A percentile compares a stretch with the other conserved stretches of the same genome.
Evolutionary conservation across 202 grass and related monocot species (phyloP).

Genomic region (Elaeis oleifera): DNA sequence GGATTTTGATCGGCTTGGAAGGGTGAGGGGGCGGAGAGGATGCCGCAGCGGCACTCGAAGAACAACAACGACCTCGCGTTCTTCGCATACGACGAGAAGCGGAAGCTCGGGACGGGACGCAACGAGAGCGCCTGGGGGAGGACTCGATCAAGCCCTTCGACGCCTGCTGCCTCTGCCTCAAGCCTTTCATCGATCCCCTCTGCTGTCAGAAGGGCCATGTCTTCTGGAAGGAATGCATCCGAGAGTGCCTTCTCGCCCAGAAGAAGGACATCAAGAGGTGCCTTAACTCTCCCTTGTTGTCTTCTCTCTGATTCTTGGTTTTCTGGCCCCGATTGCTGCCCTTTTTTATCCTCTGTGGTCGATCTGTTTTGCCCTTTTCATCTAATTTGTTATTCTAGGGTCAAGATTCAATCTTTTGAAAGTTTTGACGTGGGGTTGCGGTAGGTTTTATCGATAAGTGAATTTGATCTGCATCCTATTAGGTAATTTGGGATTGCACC

Average conservation of each 20-base stretch:
- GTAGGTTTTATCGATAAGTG: no score
- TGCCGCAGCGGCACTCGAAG: constrained; percentile 98
- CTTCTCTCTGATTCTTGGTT: no score
- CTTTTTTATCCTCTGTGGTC: no score
- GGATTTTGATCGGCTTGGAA: neutral
- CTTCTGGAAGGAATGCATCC: constrained; percentile 99
- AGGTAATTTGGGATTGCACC: no score
- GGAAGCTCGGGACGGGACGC: constrained; percentile 96
- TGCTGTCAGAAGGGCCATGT: constrained; percentile 85
- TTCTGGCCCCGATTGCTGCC: no score
- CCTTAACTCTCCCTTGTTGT: no score
- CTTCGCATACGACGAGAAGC: constrained; percentile 99
- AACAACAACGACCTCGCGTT: constrained; percentile 99
- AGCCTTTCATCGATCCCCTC: constrained; percentile 75
- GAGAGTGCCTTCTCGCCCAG: constrained; percentile 43
- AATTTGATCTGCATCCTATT: no score
- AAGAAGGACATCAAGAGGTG: no score
- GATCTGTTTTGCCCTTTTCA: no score
- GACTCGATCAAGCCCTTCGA: constrained; percentile 99
- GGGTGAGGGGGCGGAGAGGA: constrained; percentile 5
- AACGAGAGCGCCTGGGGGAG: constrained; percentile 90
- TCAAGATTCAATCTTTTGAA: no score
- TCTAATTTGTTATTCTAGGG: no score
- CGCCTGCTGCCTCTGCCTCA: constrained; percentile 92
- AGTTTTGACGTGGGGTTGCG: no score